Base-by-base conservation (phyloP, 306 rosid species). In the Vachellia collinsii region DNA sequence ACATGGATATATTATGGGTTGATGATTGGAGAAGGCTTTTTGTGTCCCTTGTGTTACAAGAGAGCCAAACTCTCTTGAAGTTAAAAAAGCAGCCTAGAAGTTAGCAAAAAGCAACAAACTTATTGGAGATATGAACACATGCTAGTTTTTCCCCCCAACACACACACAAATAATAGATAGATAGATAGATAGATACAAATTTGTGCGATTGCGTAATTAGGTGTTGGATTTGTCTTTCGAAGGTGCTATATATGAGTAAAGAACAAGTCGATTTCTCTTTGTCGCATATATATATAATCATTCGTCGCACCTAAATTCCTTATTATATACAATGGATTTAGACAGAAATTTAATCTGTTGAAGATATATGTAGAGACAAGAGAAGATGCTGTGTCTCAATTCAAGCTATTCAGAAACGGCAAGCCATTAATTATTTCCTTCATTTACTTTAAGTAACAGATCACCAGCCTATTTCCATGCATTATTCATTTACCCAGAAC, bases 61-160 rank as follows among this genome's bases (percentile, higher is more conserved):
- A 82, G 11, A 22, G 80, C 48, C 77, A 11, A 48, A 41, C 44
- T 78, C 61, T 67, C 37, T 53, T 77, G 44, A n/a, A 16, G 7
- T 20, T 58, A 3, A 69, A 11, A 61, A 56, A 44, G 10, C 64
- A 76, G 8, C 20, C 73, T 36, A 17, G 77, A 76, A 81, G 77
- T 76, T 36, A 39, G 72, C 80, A 56, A 56, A 56, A 46, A 37
- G 81, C 66, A 61, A 58, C 77, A 76, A 61, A 43, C n/a, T 62
- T 19, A 41, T 62, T 62, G 68, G 41, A 62, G 41, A 62, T 62
- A 25, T 25, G 68, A 62, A 29, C 41, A 62, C 19, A 62, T 62
- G 68, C 68, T 11, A 62, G 41, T 29, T 62, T 29, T 54, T 54
- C 17, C 58, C 17, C n/a, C n/a, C n/a, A n/a, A 51, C 8, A 51